Evolutionary conservation across 1,139 yeast species (phyloP), one percentile per base, ranked within the genome.

Genomic region (Yamadazyma dendronema): DNA sequence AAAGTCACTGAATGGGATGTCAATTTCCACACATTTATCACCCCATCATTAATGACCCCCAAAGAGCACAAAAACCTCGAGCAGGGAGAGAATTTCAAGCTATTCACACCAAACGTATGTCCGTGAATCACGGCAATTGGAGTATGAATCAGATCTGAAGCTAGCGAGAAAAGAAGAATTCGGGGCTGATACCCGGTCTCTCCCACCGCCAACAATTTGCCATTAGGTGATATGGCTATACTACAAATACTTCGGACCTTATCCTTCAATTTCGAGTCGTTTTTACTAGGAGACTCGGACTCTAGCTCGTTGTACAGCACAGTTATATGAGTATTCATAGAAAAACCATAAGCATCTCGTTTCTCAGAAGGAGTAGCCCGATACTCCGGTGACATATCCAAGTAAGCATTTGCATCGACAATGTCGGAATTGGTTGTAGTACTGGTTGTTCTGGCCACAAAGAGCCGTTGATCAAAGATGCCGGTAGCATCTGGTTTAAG

Each of bases 161-260:
- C 83, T 10, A 78, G 57, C 2, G 86, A 79, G 49, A 73, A 83
- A 6, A 83, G 50, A 24, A 81, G 59, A 2, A 83, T 68, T 21
- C 87, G 60, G 0, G 90, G 89, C 43, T 72, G 77, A 45, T 79
- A 79, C 0, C 89, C 89, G 0, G 68, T 57, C 50, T 83, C 89
- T 1, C 89, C 90, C 5, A 80, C 74, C 0, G 87, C 88, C 31
- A 83, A 53, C 10, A 77, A 47, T 35, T 56, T 65, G 30, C 64
- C 67, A 49, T 76, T 72, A 0, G 83, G 77, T 0, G 85, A 72
- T 7, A 81, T 55, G 1, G 82, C 73, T 10, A 81, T 57, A 41
- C 84, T 76, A 37, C 73, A 72, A 19, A 81, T 67, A 0, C 78
- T 62, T 39, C 83, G 66, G 28, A 79, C 75, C 40, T 71, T 65